Conservation (phyloP, 2,329 filamentous ascomycete species). For the Alternaria arborescens region DNA sequence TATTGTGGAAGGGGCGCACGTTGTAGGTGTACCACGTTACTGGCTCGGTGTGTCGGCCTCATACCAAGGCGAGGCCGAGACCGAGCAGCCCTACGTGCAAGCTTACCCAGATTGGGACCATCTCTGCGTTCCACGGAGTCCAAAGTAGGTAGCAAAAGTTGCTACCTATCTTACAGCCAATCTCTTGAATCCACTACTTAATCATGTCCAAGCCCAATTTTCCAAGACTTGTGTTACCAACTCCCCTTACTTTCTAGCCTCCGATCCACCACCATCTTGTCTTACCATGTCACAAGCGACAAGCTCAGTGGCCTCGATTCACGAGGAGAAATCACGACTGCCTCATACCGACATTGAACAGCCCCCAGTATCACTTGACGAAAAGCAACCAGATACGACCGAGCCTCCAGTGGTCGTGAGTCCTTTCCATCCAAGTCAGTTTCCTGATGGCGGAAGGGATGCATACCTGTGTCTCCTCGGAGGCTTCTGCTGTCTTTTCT, state of each 20-base stretch:
- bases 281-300: slow-evolving; percentile 20
- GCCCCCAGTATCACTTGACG: slow-evolving; percentile 11
- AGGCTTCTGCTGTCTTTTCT: slow-evolving; percentile 40
- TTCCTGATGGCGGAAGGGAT: slow-evolving; percentile 50
- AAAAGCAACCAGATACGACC: slow-evolving; percentile 19
- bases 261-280: neutral
- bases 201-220: neutral
- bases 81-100: neutral
- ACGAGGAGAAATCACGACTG: slow-evolving; percentile 24
- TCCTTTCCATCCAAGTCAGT: slow-evolving; percentile 44
- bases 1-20: neutral
- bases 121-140: neutral
- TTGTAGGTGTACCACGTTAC: neutral
- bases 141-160: neutral
- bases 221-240: neutral
- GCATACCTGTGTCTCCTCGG: slow-evolving; percentile 46
- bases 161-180: neutral
- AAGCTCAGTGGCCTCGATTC: slow-evolving; percentile 26
- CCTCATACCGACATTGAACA: slow-evolving; percentile 26
- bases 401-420: slow-evolving; percentile 16
- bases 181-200: neutral
- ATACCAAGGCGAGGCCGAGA: slow-evolving; percentile 5
- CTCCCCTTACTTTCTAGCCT: neutral
- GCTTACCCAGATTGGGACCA: neutral
- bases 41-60: slow-evolving; percentile 6